Evolutionary conservation across 176 grass and related monocot species (phyloP).

Genomic region (Oryza meyeriana): DNA sequence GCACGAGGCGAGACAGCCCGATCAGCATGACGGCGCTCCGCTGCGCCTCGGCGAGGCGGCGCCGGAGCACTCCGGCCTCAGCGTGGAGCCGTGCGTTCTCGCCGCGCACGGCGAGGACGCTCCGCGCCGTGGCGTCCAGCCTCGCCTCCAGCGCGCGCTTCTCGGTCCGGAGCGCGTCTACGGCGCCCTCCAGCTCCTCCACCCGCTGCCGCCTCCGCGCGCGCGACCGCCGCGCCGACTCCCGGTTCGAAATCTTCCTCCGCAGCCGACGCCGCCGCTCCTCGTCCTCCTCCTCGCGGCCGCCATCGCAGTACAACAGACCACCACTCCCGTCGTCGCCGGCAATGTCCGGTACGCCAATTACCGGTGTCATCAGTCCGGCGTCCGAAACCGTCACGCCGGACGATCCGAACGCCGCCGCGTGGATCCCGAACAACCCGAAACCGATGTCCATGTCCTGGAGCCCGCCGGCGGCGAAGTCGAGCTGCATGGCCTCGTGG

Average conservation of each 20-base stretch:
- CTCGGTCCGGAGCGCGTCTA: constrained; percentile 12
- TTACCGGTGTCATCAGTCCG: background rate
- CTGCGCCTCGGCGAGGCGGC: constrained; percentile 19
- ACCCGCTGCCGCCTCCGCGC: constrained; percentile 32
- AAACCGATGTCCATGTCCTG: constrained; percentile 6
- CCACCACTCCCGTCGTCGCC: background rate
- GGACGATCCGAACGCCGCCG: background rate
- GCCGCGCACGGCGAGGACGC: background rate
- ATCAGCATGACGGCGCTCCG: constrained; percentile 17
- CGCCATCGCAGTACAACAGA: background rate
- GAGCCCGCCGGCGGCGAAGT: constrained; percentile 14
- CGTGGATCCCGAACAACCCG: background rate
- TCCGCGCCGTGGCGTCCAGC: background rate
- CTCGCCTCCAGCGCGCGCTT: constrained; percentile 2
- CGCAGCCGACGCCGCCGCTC: background rate
- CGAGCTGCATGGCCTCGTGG: constrained; percentile 29
- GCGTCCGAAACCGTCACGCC: background rate
- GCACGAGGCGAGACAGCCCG: constrained; percentile 11
- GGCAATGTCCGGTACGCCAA: background rate
- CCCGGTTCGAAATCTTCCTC: constrained; percentile 64
- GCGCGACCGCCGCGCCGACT: constrained; percentile 61
- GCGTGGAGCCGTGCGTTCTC: constrained; percentile 34
- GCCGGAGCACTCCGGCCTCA: constrained; percentile 23
- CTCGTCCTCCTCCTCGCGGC: background rate
- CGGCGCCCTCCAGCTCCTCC: constrained; percentile 36